These are phyloP conservation scores for Fonsecaea multimorphosa DNA, from an alignment of 2,329 filamentous ascomycete species.

Conservation along the genomic window DNA sequence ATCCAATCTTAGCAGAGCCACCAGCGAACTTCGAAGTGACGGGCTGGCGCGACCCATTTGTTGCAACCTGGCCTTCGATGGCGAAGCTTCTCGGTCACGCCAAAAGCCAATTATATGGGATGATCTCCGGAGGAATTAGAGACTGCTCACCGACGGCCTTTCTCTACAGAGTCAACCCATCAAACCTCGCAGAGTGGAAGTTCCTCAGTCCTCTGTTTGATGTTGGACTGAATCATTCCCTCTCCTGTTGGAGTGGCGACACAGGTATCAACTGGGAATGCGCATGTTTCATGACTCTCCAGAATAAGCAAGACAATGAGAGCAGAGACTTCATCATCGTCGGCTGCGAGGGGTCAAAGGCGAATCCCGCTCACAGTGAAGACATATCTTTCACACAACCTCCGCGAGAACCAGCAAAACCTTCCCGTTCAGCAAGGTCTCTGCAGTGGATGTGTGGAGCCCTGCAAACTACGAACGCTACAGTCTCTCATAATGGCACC, in stretches of 20 bases:
- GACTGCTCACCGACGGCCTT: constrained; percentile 54
- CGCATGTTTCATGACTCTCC: constrained; percentile 55
- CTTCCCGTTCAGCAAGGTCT: constrained; percentile 37
- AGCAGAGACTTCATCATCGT: constrained; percentile 53
- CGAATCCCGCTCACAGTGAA: not conserved
- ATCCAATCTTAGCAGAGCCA: constrained; percentile 48
- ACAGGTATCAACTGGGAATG: constrained; percentile 61
- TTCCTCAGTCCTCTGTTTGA: constrained; percentile 54
- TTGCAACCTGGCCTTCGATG: constrained; percentile 44
- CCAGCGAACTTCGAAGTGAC: constrained; percentile 47
- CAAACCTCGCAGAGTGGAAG: constrained; percentile 52
- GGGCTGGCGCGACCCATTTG: constrained; percentile 53
- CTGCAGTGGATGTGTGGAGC: constrained; percentile 56
- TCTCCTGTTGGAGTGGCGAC: constrained; percentile 57
- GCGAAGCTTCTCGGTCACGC: constrained; percentile 25
- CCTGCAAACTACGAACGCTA: constrained; percentile 5
- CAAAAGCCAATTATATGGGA: constrained; percentile 49
- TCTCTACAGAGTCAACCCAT: constrained; percentile 52
- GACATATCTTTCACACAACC: constrained; percentile 1
- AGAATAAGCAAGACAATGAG: constrained; percentile 38
- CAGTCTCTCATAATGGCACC: not conserved
- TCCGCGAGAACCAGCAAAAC: not conserved
- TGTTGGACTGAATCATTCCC: constrained; percentile 48
- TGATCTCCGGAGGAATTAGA: constrained; percentile 57
- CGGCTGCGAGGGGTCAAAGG: constrained; percentile 52